Percentiles rank a stretch among this genome's conserved stretches.
Evolutionary conservation across 2,329 filamentous ascomycete species (phyloP).

Genomic region (Gremmenia infestans): DNA sequence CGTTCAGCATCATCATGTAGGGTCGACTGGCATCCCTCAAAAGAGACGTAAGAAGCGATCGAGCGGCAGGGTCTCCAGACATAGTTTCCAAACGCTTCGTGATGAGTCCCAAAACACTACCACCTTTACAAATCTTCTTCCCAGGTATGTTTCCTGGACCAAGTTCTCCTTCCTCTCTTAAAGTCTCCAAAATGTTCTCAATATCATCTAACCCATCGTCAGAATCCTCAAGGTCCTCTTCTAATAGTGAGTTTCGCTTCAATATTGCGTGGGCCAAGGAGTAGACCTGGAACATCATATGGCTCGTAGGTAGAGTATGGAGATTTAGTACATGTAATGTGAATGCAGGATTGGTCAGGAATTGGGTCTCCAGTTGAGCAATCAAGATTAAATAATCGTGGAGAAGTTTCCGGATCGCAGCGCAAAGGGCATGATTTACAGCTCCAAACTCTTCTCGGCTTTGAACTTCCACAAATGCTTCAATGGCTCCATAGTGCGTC

Average conservation of each 20-base stretch:
- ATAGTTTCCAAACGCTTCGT: conserved; percentile 81
- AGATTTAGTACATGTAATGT: conserved; percentile 91
- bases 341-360: conserved; percentile 81
- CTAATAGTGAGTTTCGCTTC: conserved; percentile 80
- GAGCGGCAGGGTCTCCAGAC: conserved; percentile 88
- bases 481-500: conserved; percentile 84
- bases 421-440: conserved; percentile 93
- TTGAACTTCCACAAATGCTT: conserved; percentile 91
- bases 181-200: conserved; percentile 86
- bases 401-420: conserved; percentile 84
- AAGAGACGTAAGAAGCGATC: conserved; percentile 73
- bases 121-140: conserved; percentile 91
- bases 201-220: conserved; percentile 61
- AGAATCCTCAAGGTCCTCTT: conserved; percentile 64
- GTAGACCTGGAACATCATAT: conserved; percentile 89
- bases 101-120: conserved; percentile 82
- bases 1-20: conserved; percentile 97
- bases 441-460: conserved; percentile 89
- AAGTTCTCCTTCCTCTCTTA: conserved; percentile 74
- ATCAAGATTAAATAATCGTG: conserved; percentile 93
- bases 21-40: conserved; percentile 84
- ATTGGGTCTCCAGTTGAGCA: conserved; percentile 91
- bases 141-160: conserved; percentile 70
- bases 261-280: conserved; percentile 81
- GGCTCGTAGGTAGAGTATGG: conserved; percentile 82